Percentiles rank a stretch among this genome's conserved stretches.
These are phyloP conservation scores for Aspergillus egyptiacus DNA, from an alignment of 495 filamentous ascomycete species.

Conservation along the genomic window DNA sequence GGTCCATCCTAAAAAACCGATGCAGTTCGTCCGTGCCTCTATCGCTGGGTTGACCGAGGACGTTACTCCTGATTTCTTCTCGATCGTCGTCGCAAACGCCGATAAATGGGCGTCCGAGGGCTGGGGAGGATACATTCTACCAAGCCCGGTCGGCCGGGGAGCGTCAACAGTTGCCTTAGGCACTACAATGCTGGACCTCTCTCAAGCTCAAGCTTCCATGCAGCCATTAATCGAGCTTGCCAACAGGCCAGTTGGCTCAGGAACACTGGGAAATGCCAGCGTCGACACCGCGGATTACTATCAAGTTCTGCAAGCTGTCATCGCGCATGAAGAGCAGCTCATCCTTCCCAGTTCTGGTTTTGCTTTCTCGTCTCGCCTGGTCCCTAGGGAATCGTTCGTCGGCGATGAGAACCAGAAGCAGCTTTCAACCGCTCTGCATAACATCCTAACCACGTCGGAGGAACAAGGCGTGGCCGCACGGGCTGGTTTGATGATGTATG, in stretches of 20 bases:
- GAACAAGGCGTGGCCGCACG: neutral
- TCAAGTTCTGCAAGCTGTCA: neutral
- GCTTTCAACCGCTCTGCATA: slow-evolving; percentile 5
- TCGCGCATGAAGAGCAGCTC: neutral
- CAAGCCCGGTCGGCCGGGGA: neutral
- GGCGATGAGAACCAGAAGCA: slow-evolving; percentile 7
- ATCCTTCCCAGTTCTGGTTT: slow-evolving; percentile 3
- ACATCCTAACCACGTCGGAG: slow-evolving; percentile 1
- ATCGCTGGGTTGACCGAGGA: slow-evolving; percentile 23
- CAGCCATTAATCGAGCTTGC: slow-evolving; percentile 11
- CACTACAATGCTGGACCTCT: slow-evolving; percentile 12
- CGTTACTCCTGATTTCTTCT: slow-evolving; percentile 20
- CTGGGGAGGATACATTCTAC: slow-evolving; percentile 37
- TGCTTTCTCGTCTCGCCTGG: slow-evolving; percentile 11
- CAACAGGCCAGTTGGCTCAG: neutral
- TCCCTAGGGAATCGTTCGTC: slow-evolving; percentile 8
- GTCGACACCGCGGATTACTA: neutral
- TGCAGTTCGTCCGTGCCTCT: slow-evolving; percentile 22
- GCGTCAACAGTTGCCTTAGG: slow-evolving; percentile 3
- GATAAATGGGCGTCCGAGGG: slow-evolving; percentile 35
- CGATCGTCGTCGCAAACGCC: slow-evolving; percentile 28
- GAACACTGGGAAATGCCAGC: slow-evolving; percentile 4
- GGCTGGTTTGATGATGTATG: neutral
- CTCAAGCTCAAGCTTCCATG: slow-evolving; percentile 10
- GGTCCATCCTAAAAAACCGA: slow-evolving; percentile 28